Evolutionary conservation across 2,329 filamentous ascomycete species (phyloP), one percentile per base, ranked within the genome.

Genomic region (Fusarium nematophilum): DNA sequence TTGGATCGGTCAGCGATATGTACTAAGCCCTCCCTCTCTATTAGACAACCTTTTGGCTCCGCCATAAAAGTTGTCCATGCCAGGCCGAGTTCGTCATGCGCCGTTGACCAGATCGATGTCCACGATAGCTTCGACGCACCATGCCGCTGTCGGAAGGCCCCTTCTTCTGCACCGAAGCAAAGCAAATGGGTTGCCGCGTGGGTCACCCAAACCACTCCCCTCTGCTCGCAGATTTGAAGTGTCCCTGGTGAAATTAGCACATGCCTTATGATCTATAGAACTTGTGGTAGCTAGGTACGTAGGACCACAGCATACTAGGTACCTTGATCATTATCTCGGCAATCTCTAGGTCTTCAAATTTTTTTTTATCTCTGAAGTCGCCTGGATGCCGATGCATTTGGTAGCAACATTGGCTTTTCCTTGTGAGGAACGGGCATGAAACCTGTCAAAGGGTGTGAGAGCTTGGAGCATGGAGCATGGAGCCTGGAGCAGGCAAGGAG

Each of bases 401-500:
- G 15, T 21, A 17, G 14, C 18, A 7, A 30, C 29, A 15, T 11
- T 45, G 33, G 7, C 10, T 10, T 34, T 42, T 56, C n/a, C 37
- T 27, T 33, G 31, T 29, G 17, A 59, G 21, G 27, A 38, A 36
- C 29, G 26, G 36, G 40, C 23, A 9, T 57, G 52, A 42, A 34
- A 45, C 10, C 44, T 48, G 53, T 54, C 33, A 40, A 39, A 53
- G 57, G 40, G 57, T 14, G 38, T 48, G 37, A 42, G 57, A 53
- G 38, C 53, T 50, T 54, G 29, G 43, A 40, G 33, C 11, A 36
- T 17, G 18, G 11, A 33, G 18, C 53, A 42, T 36, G 46, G 59
- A 48, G 51, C 48, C 39, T 42, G 46, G 48, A 53, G 13, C 44
- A 30, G 60, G 53, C 62, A 51, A 55, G 50, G 48, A 64, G 43